Percentiles rank a stretch among this genome's conserved stretches.
Conservation (phyloP, 148 eudicot genomes). For the Tetragonia tetragonoides region DNA sequence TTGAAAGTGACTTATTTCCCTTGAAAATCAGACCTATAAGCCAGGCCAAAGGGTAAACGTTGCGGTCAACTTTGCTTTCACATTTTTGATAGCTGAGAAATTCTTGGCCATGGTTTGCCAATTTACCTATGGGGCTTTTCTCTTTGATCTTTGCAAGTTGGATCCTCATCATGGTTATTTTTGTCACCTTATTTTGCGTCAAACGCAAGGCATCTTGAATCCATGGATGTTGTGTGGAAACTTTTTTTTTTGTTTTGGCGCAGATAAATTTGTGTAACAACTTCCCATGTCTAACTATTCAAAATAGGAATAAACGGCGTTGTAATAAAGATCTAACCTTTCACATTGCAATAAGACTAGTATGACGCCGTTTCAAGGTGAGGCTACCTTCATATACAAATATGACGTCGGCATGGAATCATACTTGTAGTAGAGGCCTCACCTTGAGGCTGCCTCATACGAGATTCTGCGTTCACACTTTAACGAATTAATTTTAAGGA, state of each 20-base stretch:
- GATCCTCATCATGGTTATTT: conserved; percentile 29
- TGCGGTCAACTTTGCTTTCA: conserved; percentile 33
- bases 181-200: conserved; percentile 40
- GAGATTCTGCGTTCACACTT: too few relatives aligned
- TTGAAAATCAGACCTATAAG: conserved; percentile 32
- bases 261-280: conserved; percentile 20
- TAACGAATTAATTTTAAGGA: too few relatives aligned
- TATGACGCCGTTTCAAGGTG: too few relatives aligned
- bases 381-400: too few relatives aligned
- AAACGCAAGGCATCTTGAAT: conserved; percentile 37
- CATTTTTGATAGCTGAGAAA: conserved; percentile 38
- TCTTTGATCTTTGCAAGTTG: conserved; percentile 25
- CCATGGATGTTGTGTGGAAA: conserved; percentile 37
- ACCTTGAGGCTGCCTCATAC: too few relatives aligned
- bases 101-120: conserved; percentile 41
- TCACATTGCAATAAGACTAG: too few relatives aligned
- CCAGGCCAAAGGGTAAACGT: conserved; percentile 40
- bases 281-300: not conserved
- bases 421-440: too few relatives aligned
- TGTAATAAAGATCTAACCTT: too few relatives aligned
- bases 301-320: not conserved
- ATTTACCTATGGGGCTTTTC: conserved; percentile 36
- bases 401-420: too few relatives aligned
- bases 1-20: conserved; percentile 48
- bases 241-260: conserved; percentile 50